Base-by-base conservation (phyloP, 1,139 yeast species). In the Hemisphaericaspora xylanilytica region DNA sequence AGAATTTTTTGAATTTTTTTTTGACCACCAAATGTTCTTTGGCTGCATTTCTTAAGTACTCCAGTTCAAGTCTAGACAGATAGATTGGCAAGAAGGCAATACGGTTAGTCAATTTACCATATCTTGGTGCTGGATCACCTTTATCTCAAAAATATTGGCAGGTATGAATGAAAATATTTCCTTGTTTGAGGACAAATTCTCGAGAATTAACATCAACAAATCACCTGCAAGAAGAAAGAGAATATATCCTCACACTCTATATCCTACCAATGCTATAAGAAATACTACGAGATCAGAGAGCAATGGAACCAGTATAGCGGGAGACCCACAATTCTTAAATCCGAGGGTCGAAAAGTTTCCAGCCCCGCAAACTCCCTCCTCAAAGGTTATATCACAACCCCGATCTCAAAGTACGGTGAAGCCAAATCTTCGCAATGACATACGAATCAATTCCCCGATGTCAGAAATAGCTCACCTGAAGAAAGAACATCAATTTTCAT, bases 141-240 rank as follows among this genome's bases (percentile, higher is more conserved):
- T 14, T 10, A 15, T 5, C 9, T 7, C 12, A 20, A 4, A 11
- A 9, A 27, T 11, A 17, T 15, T 24, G n/a, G 8, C 26, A 7
- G 11, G 4, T 9, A 32, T 28, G 20, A n/a, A 12, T 13, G 28
- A 13, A 12, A 30, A 36, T 14, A 46, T 43, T 35, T 37, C 46
- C 4, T 32, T 44, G 11, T 53, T 63, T 47, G 63, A 59, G 39
- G 59, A 56, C 41, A 52, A 57, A 40, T 62, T 63, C 45, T 55
- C 68, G 22, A 47, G 51, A 32, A 60, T 63, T 26, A 53, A 48
- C 38, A 52, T 57, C 28, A 52, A 41, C 43, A 50, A 48, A 39
- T 52, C 58, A 5, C 59, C 58, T 6, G 46, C 55, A n/a, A 34
- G 46, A 29, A 47, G 51, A 43, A 52, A 56, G 43, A 54, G 53